Base-by-base conservation (phyloP, 2,329 filamentous ascomycete species). In the Aspergillus sp. region DNA sequence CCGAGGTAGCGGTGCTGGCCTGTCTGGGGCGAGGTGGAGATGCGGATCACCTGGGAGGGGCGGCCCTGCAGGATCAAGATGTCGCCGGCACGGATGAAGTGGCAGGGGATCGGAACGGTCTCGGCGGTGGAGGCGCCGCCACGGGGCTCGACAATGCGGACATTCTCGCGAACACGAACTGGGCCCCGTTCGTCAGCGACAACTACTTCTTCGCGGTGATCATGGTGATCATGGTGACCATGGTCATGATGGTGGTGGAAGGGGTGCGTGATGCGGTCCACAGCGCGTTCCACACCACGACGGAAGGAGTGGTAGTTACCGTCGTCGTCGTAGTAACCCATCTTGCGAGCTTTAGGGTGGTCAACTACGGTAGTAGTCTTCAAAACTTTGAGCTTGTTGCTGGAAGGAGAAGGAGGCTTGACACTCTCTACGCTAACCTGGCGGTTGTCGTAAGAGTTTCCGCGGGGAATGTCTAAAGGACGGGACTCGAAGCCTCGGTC, bases 1-100 rank as follows among this genome's bases (percentile, higher is more conserved):
- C 95, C 95, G 64, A 99, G 90, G 87, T 98, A 99, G 77, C 95
- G 91, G 89, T 99, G 93, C 87, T 99, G 95, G 78, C 95, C 95
- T 63, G 95, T 99, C 83, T 96, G 93, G 68, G 91, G 86, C 58
- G 93, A 98, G 81, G 93, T 96, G 68, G 92, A 96, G 88, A 99
- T 97, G 78, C 93, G 93, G 85, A 99, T 99, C 79, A 99, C 93
- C 87, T 99, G 95, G 90, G 92, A 98, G 73, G 95, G 93, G 71
- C 95, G 93, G 78, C 93, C 93, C 86, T 99, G 95, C 68, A 99
- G 91, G 83, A 98, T 96, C 81, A 99, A 82, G 81, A 99, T 90
- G 81, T 99, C 95, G 79, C 95, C 95, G 72, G 98, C 90, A 83
- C 95, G 95, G 83, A 99, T 93, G 86, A 98, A 96, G 87, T 99